phyloP scores from a whole-genome alignment of 148 eudicot genomes.

The Rhododendron williamsianum region DNA sequence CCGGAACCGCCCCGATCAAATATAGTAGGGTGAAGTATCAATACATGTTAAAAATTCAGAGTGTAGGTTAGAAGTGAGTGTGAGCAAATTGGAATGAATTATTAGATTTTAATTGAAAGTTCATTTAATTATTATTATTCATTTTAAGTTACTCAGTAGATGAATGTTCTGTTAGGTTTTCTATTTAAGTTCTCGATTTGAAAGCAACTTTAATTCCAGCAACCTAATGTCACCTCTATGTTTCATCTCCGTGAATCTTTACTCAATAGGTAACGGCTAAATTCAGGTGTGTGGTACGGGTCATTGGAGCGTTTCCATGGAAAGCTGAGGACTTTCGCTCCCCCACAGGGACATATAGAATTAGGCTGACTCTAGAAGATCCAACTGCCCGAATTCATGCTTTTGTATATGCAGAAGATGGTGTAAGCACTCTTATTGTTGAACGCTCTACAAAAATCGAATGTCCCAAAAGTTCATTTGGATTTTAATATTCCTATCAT shows the following conservation, averaged over 20 bases:
- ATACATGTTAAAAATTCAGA: neutral
- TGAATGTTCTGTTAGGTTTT: neutral
- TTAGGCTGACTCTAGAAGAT: slow-evolving; percentile 81
- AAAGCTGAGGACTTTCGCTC: slow-evolving; percentile 52
- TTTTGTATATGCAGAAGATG: slow-evolving; percentile 67
- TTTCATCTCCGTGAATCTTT: neutral
- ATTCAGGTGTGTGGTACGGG: slow-evolving; percentile 73
- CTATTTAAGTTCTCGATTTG: neutral
- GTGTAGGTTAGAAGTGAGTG: neutral
- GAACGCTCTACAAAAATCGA: neutral
- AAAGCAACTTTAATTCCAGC: neutral
- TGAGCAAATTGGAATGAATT: neutral
- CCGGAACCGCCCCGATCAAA: too few species aligned
- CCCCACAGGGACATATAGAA: slow-evolving; percentile 46
- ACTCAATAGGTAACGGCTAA: slow-evolving; percentile 56
- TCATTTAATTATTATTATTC: neutral
- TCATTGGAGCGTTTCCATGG: slow-evolving; percentile 63
- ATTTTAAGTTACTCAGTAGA: neutral
- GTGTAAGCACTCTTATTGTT: slow-evolving; percentile 37
- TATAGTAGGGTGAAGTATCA: too few species aligned
- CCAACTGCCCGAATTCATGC: slow-evolving; percentile 86
- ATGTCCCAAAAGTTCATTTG: neutral
- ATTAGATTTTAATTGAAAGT: neutral
- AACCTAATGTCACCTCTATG: slow-evolving; percentile 6
- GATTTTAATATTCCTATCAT: neutral